These are phyloP conservation scores for Lactuca saligna DNA, from an alignment of 129 eudicot species.

Conservation along the genomic window DNA sequence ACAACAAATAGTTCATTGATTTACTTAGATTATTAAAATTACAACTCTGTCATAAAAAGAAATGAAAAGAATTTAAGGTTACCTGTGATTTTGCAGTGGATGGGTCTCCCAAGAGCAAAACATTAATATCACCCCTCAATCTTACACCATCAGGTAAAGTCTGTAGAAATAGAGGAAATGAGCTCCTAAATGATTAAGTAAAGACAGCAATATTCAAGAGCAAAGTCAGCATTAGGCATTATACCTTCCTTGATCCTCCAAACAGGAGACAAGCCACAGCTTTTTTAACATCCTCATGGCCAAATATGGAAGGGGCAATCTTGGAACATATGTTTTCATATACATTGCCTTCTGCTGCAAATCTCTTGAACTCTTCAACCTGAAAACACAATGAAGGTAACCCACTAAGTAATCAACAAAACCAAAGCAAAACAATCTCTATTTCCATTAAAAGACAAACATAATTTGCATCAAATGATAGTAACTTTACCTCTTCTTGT, in stretches of 20 bases:
- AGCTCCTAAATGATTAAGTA: slow-evolving; percentile 8
- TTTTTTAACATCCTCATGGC: slow-evolving; percentile 81
- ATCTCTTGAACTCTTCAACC: slow-evolving; percentile 93
- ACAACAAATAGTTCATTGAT: not conserved
- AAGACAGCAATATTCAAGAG: not conserved
- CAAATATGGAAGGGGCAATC: slow-evolving; percentile 97
- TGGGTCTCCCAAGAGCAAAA: slow-evolving; percentile 95
- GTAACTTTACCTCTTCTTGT: slow-evolving; percentile 65
- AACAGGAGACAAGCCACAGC: slow-evolving; percentile 94
- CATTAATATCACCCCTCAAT: slow-evolving; percentile 97
- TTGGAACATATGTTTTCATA: slow-evolving; percentile 80
- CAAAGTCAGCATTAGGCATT: slow-evolving; percentile 47
- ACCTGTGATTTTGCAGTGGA: slow-evolving; percentile 99
- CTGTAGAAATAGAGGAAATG: slow-evolving; percentile 37
- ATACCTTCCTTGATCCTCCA: slow-evolving; percentile 99
- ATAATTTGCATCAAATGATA: not conserved
- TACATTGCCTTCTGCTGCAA: slow-evolving; percentile 74
- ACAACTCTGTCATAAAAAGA: not conserved
- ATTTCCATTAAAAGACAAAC: not conserved
- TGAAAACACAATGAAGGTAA: slow-evolving; percentile 25
- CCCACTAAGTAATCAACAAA: not conserved
- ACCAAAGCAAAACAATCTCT: not conserved
- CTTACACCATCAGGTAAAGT: slow-evolving; percentile 92
- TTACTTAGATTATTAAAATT: not conserved
- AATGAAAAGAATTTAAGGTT: slow-evolving; percentile 4